Evolutionary conservation across 306 rosid genomes (phyloP).

Genomic region (Adenanthera pavonina): DNA sequence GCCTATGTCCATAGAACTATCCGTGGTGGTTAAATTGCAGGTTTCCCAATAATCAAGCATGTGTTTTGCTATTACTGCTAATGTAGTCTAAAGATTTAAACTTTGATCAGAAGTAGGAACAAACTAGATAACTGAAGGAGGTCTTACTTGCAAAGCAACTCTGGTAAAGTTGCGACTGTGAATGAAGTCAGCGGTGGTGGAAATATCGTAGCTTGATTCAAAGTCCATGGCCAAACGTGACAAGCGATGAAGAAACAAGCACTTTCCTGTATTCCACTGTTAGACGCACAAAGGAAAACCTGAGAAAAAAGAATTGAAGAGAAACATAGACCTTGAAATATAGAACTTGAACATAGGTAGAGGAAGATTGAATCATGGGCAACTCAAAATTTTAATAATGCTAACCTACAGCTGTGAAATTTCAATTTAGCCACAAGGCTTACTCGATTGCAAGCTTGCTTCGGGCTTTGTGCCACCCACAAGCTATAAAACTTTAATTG

Average conservation of each 20-base stretch:
- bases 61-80: neutral
- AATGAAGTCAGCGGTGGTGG: conserved; percentile 68
- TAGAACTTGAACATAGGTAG: neutral
- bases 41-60: neutral
- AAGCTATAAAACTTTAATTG: no score
- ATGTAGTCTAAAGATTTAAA: neutral
- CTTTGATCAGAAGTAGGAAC: neutral
- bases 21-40: no score
- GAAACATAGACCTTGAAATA: neutral
- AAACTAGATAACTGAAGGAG: neutral
- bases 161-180: conserved; percentile 57
- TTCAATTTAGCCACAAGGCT: neutral
- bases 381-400: neutral
- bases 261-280: neutral
- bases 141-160: conserved; percentile 80
- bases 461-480: no score
- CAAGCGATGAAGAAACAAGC: neutral
- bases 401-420: neutral
- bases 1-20: no score
- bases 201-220: conserved; percentile 69
- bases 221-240: conserved; percentile 56
- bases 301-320: neutral
- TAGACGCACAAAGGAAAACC: neutral
- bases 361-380: neutral
- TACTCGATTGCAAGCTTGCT: no score